A percentile compares a stretch with the other conserved stretches of the same genome.
These are phyloP conservation scores for Scheffersomyces coipomensis DNA, from an alignment of 805 yeast species.

Conservation along the genomic window DNA sequence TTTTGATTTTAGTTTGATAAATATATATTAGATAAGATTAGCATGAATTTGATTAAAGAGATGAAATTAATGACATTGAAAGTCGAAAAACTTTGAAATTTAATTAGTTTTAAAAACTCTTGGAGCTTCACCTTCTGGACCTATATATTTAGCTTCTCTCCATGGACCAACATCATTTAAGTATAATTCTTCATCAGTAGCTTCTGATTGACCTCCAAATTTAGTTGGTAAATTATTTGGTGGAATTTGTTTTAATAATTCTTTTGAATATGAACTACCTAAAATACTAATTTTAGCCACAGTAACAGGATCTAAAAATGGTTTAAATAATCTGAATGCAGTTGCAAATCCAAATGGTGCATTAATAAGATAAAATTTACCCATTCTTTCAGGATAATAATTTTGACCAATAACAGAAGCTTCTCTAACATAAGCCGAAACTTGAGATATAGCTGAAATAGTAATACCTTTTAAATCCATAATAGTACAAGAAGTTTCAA, in stretches of 20 bases:
- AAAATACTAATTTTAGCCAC: conserved; percentile 91
- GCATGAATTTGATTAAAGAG: too few relatives aligned
- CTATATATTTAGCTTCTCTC: conserved; percentile 86
- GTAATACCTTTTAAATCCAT: conserved; percentile 95
- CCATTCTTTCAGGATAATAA: conserved; percentile 99
- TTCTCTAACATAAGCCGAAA: conserved; percentile 83
- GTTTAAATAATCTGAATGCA: conserved; percentile 87
- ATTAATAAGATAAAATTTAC: conserved; percentile 90
- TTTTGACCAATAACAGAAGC: conserved; percentile 95
- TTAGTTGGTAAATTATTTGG: conserved; percentile 86
- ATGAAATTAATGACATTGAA: too few relatives aligned
- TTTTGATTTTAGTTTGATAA: too few relatives aligned
- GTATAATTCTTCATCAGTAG: conserved; percentile 75
- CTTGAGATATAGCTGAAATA: conserved; percentile 78
- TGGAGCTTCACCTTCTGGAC: conserved; percentile 96
- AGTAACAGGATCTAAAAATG: conserved; percentile 95
- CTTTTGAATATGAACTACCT: conserved; percentile 75
- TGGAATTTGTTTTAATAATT: conserved; percentile 88
- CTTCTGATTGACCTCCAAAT: conserved; percentile 82
- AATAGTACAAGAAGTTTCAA: conserved; percentile 96
- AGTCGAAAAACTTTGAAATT: too few relatives aligned
- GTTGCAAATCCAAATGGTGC: conserved; percentile 98
- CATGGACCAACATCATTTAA: conserved; percentile 95
- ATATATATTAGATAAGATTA: too few relatives aligned
- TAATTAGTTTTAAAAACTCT: conserved; percentile 23